These are phyloP conservation scores for Yamagishiella unicocca DNA, from an alignment of 139 green algal species.

Conservation along the genomic window DNA sequence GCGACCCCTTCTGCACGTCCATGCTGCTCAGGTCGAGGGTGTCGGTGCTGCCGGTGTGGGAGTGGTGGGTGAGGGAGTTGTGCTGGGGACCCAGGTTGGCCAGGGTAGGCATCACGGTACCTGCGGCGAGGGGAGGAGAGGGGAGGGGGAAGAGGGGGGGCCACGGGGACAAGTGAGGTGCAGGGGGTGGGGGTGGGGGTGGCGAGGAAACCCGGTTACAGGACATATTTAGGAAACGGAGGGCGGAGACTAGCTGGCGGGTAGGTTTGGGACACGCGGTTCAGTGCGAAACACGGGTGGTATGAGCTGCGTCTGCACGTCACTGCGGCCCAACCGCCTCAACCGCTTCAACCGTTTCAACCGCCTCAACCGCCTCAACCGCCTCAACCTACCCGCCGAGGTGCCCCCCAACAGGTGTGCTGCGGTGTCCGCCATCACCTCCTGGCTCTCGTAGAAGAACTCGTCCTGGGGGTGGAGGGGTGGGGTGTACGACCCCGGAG, in stretches of 20 bases:
- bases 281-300: too few species aligned
- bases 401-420: slow-evolving; percentile 50
- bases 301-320: too few species aligned
- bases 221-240: too few species aligned
- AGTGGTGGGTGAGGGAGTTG: slow-evolving; percentile 29
- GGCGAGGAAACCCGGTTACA: too few species aligned
- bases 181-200: too few species aligned
- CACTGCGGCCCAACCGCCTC: too few species aligned
- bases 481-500: too few species aligned
- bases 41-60: slow-evolving; percentile 22
- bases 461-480: slow-evolving; percentile 50
- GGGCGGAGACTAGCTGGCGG: too few species aligned
- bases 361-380: too few species aligned
- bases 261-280: too few species aligned
- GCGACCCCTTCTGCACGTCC: too few species aligned
- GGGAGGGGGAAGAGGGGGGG: background rate
- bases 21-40: slow-evolving; percentile 30
- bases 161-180: background rate
- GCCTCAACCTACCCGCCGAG: slow-evolving; percentile 9
- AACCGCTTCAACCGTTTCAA: too few species aligned
- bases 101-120: slow-evolving; percentile 55
- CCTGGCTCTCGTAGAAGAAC: slow-evolving; percentile 64
- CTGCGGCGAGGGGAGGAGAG: slow-evolving; percentile 6
- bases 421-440: slow-evolving; percentile 64
- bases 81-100: slow-evolving; percentile 54